phyloP scores from a whole-genome alignment of 768 basidiomycete species.

The Lentinus tigrinus region DNA sequence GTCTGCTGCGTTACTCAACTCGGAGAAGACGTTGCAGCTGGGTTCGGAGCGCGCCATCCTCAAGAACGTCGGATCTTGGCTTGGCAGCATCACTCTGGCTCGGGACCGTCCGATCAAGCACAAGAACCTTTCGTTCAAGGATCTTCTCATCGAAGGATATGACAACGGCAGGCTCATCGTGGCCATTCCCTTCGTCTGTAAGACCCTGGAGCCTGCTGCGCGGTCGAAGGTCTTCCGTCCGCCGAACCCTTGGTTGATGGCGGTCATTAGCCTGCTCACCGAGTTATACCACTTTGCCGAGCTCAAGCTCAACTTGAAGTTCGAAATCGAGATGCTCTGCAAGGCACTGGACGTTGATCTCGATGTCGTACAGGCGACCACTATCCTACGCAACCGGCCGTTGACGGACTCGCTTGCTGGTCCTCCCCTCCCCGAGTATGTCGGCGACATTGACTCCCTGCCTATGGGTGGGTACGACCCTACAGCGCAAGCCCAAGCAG shows the following conservation, averaged over 20 bases:
- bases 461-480: slow-evolving; percentile 73
- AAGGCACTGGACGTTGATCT: slow-evolving; percentile 87
- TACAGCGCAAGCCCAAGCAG: slow-evolving; percentile 44
- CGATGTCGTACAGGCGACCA: slow-evolving; percentile 80
- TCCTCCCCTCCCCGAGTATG: slow-evolving; percentile 74
- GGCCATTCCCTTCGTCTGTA: slow-evolving; percentile 97
- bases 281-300: slow-evolving; percentile 98
- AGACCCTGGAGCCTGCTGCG: slow-evolving; percentile 87
- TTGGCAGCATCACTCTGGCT: slow-evolving; percentile 90
- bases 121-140: slow-evolving; percentile 94
- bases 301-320: slow-evolving; percentile 93
- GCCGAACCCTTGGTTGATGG: slow-evolving; percentile 99
- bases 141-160: slow-evolving; percentile 93
- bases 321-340: slow-evolving; percentile 97
- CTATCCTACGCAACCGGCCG: slow-evolving; percentile 76
- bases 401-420: slow-evolving; percentile 54
- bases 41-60: slow-evolving; percentile 81
- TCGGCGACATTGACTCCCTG: slow-evolving; percentile 74
- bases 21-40: slow-evolving; percentile 85
- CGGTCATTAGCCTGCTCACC: slow-evolving; percentile 83
- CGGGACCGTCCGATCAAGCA: slow-evolving; percentile 90
- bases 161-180: slow-evolving; percentile 89
- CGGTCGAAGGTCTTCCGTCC: slow-evolving; percentile 92
- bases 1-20: slow-evolving; percentile 82
- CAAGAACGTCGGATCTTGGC: slow-evolving; percentile 95